Evolutionary conservation across 78 protist genomes (phyloP).

Genomic region (Planoprotostelium fungivorum): DNA sequence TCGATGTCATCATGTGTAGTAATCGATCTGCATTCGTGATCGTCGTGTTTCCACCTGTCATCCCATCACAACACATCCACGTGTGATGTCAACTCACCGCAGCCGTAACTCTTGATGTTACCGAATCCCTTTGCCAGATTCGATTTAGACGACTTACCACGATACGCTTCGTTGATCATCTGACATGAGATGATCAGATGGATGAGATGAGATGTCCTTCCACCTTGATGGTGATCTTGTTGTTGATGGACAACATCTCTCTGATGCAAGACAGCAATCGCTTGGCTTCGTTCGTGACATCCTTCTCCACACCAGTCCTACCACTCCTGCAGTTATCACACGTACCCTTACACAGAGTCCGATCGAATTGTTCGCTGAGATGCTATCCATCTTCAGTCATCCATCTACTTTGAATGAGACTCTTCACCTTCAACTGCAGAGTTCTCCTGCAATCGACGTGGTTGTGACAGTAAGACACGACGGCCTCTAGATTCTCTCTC

Average conservation of each 20-base stretch:
- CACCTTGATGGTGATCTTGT: background rate
- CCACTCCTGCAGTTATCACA: conserved; percentile 51
- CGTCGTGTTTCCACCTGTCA: background rate
- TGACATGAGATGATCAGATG: too few relatives aligned
- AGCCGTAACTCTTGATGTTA: background rate
- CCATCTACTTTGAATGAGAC: background rate
- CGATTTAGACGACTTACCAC: background rate
- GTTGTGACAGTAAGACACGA: conserved; percentile 70
- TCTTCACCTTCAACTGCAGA: conserved; percentile 17
- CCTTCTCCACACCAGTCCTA: background rate
- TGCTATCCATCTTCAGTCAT: conserved; percentile 6
- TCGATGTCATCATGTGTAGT: background rate
- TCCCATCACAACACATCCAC: background rate
- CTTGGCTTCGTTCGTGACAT: conserved; percentile 20
- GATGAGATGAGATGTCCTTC: too few relatives aligned
- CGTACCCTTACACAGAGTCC: conserved; percentile 20
- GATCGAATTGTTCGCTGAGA: conserved; percentile 52
- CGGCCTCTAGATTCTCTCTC: conserved; percentile 17
- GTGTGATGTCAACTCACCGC: background rate
- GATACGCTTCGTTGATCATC: background rate
- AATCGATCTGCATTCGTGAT: background rate
- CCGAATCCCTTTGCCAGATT: background rate
- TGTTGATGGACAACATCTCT: background rate
- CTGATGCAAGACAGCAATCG: background rate
- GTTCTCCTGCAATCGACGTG: conserved; percentile 57